Conservation (phyloP, 768 basidiomycete genomes). For the Calocera cornea region DNA sequence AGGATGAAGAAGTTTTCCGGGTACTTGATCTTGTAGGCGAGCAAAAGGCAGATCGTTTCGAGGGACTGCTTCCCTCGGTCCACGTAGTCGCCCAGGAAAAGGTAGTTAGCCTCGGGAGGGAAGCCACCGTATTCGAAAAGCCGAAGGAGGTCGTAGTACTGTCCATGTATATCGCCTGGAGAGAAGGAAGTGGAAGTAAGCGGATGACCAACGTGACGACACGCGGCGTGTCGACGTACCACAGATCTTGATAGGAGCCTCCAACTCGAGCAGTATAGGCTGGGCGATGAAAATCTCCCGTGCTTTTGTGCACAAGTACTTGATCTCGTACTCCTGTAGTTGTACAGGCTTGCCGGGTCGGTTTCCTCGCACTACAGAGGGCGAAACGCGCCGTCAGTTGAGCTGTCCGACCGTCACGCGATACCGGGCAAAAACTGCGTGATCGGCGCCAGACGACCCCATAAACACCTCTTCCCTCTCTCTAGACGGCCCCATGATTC, state of each 20-base stretch:
- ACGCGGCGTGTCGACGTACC: conserved; percentile 42
- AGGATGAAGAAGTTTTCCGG: conserved; percentile 99
- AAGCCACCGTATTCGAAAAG: conserved; percentile 99
- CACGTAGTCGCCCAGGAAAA: conserved; percentile 98
- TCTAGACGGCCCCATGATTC: not conserved
- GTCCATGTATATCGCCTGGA: conserved; percentile 94
- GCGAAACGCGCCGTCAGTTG: not conserved
- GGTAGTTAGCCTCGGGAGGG: conserved; percentile 99
- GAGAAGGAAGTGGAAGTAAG: conserved; percentile 6
- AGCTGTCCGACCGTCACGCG: not conserved
- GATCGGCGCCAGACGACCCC: not conserved
- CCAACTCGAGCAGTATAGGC: conserved; percentile 91
- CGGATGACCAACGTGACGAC: conserved; percentile 10
- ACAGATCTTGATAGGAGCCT: conserved; percentile 99
- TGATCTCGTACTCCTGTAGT: conserved; percentile 98
- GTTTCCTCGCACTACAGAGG: conserved; percentile 74
- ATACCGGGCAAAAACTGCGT: not conserved
- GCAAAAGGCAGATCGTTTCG: conserved; percentile 97
- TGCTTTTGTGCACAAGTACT: conserved; percentile 95
- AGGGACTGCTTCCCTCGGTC: conserved; percentile 98
- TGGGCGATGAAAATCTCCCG: conserved; percentile 99
- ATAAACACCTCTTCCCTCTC: not conserved
- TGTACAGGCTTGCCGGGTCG: conserved; percentile 97
- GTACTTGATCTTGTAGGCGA: conserved; percentile 99
- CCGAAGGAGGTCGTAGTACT: conserved; percentile 96